Base-by-base conservation (phyloP, 1,284 basidiomycete genomes). In the Lentinula novae-zelandiae region DNA sequence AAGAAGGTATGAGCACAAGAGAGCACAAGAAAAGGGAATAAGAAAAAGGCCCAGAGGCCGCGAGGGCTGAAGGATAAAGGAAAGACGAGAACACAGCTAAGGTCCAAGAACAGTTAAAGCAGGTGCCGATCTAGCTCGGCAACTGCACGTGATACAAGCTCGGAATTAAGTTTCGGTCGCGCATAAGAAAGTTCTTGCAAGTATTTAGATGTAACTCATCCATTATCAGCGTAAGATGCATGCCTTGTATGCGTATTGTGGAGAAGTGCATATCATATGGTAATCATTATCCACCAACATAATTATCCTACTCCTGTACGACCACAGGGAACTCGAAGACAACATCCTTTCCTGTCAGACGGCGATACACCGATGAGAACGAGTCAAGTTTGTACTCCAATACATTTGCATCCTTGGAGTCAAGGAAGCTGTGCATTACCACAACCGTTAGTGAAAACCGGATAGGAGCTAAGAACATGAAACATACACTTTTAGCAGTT, bases 321-420 rank as follows among this genome's bases (percentile, higher is more conserved):
- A 83, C 83, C 63, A 86, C 84, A 49, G 90, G 91, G 82, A 93
- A 93, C 82, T 93, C 90, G 73, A 93, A 93, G 60, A 90, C 87
- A 65, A 96, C 94, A 68, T 95, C 93, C 83, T 96, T 96, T 73
- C 95, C 95, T 68, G 94, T 96, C 75, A 96, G 80, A 70, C 91
- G 90, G 75, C 92, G 91, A 85, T 97, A 97, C 67, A 96, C 92
- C 60, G 91, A 93, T 63, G 93, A 90, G 82, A 97, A 97, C 64
- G 93, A 95, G 79, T 96, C 95, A 66, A 96, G 84, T 88, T 99
- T 99, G 92, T 99, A 98, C 85, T 99, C 97, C 76, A 99, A 86
- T 73, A 94, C 93, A 75, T 96, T 99, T 65, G 95, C 87, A 76
- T 99, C 97, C 80, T 99, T 99, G 67, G 95, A 85, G 85, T 99